phyloP scores from a whole-genome alignment of 202 grass and related monocot species.

The Digitaria exilis region DNA sequence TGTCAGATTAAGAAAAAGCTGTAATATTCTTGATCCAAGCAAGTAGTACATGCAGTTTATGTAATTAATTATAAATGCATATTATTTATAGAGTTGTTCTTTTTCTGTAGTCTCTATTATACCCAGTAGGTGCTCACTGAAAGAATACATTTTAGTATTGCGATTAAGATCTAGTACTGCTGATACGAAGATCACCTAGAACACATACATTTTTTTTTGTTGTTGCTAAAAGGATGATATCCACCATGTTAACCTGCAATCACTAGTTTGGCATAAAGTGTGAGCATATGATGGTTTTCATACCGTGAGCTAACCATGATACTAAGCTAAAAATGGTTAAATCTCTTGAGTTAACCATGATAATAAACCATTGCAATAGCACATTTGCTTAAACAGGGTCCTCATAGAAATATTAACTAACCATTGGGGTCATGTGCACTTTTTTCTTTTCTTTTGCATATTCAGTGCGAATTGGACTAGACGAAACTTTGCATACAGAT shows the following conservation, averaged over 20 bases:
- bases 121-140: background rate
- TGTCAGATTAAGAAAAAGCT: background rate
- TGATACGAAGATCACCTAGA: background rate
- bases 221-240: background rate
- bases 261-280: background rate
- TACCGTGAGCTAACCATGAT: too few relatives aligned
- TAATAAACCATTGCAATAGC: background rate
- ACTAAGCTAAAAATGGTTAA: too few relatives aligned
- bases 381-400: background rate
- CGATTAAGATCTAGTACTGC: background rate
- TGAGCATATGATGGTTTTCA: background rate
- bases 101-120: background rate
- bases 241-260: background rate
- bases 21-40: background rate
- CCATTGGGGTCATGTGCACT: background rate
- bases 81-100: background rate
- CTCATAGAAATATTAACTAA: background rate
- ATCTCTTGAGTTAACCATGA: background rate
- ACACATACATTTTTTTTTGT: background rate
- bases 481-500: background rate
- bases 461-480: background rate
- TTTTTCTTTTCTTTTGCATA: background rate
- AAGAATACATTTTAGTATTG: background rate
- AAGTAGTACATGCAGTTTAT: too few relatives aligned
- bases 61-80: background rate